Conservation (phyloP, 257 asterid genomes). For the Anisodus acutangulus region DNA sequence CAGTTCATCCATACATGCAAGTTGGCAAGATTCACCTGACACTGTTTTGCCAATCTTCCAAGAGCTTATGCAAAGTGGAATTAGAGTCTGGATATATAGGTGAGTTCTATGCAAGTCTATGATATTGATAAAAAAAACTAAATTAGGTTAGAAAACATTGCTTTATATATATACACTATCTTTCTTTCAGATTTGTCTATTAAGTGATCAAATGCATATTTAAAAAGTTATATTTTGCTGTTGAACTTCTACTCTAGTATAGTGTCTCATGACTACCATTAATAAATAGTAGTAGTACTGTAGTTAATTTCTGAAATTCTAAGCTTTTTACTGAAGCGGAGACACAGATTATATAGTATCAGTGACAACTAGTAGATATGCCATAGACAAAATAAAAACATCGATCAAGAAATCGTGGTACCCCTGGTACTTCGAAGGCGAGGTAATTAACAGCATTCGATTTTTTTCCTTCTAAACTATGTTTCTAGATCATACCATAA, state of each 20-base stretch:
- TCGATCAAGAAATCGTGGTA: conserved; percentile 56
- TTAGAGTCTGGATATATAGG: conserved; percentile 61
- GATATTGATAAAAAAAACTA: neutral
- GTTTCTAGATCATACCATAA: neutral
- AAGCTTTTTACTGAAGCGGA: conserved; percentile 51
- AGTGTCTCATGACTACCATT: too few species aligned
- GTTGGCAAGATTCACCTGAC: conserved; percentile 53
- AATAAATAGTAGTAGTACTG: too few species aligned
- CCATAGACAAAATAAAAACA: conserved; percentile 50
- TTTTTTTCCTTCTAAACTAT: neutral
- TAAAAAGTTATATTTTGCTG: too few species aligned
- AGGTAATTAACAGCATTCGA: conserved; percentile 36
- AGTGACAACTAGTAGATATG: conserved; percentile 64
- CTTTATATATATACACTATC: too few species aligned
- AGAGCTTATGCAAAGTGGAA: conserved; percentile 26
- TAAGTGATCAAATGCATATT: too few species aligned
- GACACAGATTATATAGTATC: conserved; percentile 60
- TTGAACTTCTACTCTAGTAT: too few species aligned
- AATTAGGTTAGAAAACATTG: too few species aligned
- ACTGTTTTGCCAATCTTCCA: conserved; percentile 55
- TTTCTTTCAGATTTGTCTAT: too few species aligned
- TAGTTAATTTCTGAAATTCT: neutral
- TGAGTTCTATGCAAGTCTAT: neutral
- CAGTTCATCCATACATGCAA: conserved; percentile 1
- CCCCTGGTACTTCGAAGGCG: conserved; percentile 58